Evolutionary conservation across 169 alveolate genomes (phyloP).

Genomic region (Plasmodium chabaudi): DNA sequence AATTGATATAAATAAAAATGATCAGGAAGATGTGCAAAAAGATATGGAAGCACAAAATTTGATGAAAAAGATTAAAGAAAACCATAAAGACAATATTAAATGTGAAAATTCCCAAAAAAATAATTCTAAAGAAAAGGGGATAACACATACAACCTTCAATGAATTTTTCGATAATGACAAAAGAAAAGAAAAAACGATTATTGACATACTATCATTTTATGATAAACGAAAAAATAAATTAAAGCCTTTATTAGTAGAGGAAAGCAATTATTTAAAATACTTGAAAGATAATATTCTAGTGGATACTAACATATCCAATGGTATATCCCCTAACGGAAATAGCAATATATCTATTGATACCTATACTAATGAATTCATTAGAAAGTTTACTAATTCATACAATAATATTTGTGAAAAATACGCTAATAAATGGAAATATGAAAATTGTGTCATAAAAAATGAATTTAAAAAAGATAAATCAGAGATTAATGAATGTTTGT

Average conservation of each 20-base stretch:
- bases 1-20: not conserved
- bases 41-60: not conserved
- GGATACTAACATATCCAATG: not conserved
- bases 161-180: not conserved
- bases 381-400: no score
- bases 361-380: no score
- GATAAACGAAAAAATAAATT: constrained; percentile 25
- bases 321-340: no score
- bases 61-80: not conserved
- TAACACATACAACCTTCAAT: not conserved
- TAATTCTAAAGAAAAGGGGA: not conserved
- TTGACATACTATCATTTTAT: constrained; percentile 38
- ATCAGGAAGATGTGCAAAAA: not conserved
- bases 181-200: not conserved
- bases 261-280: constrained; percentile 34
- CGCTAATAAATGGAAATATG: not conserved
- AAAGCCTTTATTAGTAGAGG: constrained; percentile 35
- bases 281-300: constrained; percentile 3
- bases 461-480: constrained; percentile 3
- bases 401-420: not conserved
- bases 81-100: not conserved
- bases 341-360: no score
- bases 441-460: constrained; percentile 5
- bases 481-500: constrained; percentile 16
- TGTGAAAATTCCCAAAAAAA: not conserved